Conservation (phyloP, 192 early-diverging fungal species). For the Coemansia sp. region DNA sequence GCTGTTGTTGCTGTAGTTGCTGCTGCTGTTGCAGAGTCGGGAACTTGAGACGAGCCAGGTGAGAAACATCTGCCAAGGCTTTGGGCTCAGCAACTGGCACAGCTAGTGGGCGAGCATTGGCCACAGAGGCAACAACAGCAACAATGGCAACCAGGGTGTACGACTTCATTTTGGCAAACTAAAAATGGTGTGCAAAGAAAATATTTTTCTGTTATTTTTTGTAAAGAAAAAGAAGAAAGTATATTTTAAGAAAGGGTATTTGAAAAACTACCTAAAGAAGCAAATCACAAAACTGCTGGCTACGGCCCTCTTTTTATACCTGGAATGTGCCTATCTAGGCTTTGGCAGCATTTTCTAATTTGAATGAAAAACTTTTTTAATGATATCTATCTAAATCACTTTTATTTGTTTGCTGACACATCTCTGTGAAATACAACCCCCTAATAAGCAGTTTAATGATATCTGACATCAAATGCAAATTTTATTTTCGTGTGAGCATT, state of each 20-base stretch:
- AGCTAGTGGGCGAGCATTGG: neutral
- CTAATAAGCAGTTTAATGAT: too few species aligned
- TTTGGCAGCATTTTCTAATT: too few species aligned
- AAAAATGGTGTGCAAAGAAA: neutral
- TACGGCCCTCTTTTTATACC: neutral
- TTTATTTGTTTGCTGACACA: too few species aligned
- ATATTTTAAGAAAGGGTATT: neutral
- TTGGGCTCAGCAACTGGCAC: too few species aligned
- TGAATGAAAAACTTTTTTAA: neutral
- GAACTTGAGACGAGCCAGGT: too few species aligned
- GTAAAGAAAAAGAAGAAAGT: too few species aligned
- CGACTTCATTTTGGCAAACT: neutral
- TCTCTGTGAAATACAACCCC: too few species aligned
- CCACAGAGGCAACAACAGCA: neutral
- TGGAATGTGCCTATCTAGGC: neutral
- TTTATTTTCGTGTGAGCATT: too few species aligned
- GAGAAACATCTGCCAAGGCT: too few species aligned
- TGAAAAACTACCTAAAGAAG: neutral
- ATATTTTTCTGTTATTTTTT: neutral
- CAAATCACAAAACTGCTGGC: neutral
- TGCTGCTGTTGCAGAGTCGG: neutral
- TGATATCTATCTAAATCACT: neutral
- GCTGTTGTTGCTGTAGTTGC: neutral
- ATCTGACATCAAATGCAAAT: too few species aligned
- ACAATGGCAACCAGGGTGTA: neutral